These are phyloP conservation scores for Fusarium sp. DNA, from an alignment of 2,329 filamentous ascomycete species.

Conservation along the genomic window DNA sequence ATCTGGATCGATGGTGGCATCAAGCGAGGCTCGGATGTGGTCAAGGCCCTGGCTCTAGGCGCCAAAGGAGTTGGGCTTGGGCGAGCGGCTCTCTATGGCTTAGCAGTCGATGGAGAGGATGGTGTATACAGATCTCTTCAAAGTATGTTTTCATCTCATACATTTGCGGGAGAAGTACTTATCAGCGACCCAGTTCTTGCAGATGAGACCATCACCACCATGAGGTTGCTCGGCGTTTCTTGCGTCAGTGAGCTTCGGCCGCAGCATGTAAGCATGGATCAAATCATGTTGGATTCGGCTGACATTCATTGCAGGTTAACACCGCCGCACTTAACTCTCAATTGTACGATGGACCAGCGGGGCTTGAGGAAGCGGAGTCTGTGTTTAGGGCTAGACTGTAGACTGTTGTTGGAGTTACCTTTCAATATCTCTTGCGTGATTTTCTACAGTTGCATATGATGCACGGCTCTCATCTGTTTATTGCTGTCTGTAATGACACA, in stretches of 20 bases:
- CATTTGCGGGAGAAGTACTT: not conserved
- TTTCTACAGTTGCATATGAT: not conserved
- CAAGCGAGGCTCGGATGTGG: constrained; percentile 72
- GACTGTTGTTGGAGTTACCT: not conserved
- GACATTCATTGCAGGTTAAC: not conserved
- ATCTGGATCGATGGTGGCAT: constrained; percentile 75
- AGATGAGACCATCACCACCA: constrained; percentile 19
- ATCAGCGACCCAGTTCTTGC: constrained; percentile 12
- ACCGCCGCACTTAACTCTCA: not conserved
- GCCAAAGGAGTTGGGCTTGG: constrained; percentile 73
- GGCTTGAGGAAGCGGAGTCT: not conserved
- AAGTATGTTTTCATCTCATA: constrained; percentile 7
- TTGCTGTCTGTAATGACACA: too few relatives aligned
- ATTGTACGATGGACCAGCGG: not conserved
- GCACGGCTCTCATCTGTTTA: not conserved
- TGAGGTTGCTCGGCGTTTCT: constrained; percentile 22
- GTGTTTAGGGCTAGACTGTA: not conserved
- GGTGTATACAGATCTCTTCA: constrained; percentile 21
- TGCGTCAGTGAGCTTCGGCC: constrained; percentile 12
- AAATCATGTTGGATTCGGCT: not conserved
- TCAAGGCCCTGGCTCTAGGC: constrained; percentile 75
- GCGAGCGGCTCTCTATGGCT: constrained; percentile 66
- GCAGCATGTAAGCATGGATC: constrained; percentile 7
- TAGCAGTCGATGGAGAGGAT: constrained; percentile 18
- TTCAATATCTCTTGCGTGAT: not conserved